phyloP scores from a whole-genome alignment of 371 early-diverging fungal genomes.

The Circinella minor region DNA sequence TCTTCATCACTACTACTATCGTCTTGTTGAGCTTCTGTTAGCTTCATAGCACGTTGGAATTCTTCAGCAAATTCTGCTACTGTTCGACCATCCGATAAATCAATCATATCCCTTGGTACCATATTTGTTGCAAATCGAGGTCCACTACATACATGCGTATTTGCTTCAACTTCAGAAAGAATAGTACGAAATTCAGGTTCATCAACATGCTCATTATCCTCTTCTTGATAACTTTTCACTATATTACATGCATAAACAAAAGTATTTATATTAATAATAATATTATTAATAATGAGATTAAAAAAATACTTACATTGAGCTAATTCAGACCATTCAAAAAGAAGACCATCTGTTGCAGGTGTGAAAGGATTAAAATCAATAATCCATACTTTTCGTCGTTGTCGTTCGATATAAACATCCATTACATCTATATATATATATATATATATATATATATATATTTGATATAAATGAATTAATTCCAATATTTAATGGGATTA shows the following conservation, averaged over 20 bases:
- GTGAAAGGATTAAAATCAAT: slow-evolving; percentile 91
- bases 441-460: slow-evolving; percentile 37
- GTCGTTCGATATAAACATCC: slow-evolving; percentile 81
- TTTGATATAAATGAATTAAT: too few relatives aligned
- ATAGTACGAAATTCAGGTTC: slow-evolving; percentile 54
- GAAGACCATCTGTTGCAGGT: slow-evolving; percentile 75
- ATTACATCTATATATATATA: slow-evolving; percentile 68
- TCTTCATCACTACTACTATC: slow-evolving; percentile 13
- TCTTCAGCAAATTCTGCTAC: slow-evolving; percentile 78
- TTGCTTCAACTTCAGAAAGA: slow-evolving; percentile 54
- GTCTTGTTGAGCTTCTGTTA: slow-evolving; percentile 10
- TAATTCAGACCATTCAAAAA: slow-evolving; percentile 85
- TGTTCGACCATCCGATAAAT: slow-evolving; percentile 72
- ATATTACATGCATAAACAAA: not conserved
- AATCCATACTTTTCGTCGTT: slow-evolving; percentile 65
- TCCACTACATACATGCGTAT: slow-evolving; percentile 41
- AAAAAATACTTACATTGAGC: slow-evolving; percentile 41
- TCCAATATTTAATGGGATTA: too few relatives aligned
- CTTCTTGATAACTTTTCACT: not conserved
- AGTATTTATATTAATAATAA: not conserved
- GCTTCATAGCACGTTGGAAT: slow-evolving; percentile 56
- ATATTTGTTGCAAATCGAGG: slow-evolving; percentile 70
- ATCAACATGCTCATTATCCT: not conserved
- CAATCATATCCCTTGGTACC: slow-evolving; percentile 78
- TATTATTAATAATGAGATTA: not conserved